Base-by-base conservation (phyloP, 805 yeast genomes). In the Pichia rugopelliculosa region DNA sequence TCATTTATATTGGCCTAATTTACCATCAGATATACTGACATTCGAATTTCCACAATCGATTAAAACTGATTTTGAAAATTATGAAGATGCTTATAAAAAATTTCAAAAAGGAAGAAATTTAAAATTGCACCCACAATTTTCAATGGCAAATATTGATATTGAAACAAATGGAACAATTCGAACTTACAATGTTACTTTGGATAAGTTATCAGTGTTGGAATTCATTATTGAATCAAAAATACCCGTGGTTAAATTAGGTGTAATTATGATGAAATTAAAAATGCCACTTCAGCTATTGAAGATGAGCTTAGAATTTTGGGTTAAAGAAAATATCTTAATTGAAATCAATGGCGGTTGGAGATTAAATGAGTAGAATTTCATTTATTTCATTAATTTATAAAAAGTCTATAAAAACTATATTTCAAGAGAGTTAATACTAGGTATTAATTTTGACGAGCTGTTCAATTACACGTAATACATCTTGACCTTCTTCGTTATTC, bases 1-100 rank as follows among this genome's bases (percentile, higher is more conserved):
- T 1, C 78, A 84, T 51, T 62, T 85, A 18, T 91, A 81, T 60
- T 91, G 99, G 99, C 87, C 90, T 0, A 67, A 72, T 5, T 57
- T 76, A n/a, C 57, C 69, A 25, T 63, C 67, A 6, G 72, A 70
- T 21, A 40, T 26, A 15, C 34, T 46, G 4, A n/a, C 11, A 10
- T 73, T 79, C 54, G 60, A 56, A 8, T 56, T 81, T 2, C 93
- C 95, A 0, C 53, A 55, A 0, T 56, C 47, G 1, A 63, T 88
- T 2, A 59, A 69, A 25, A 39, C 59, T 0, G 65, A 67, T 24
- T 67, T 82, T 47, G 66, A 71, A 1, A 52, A 56, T 1, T 87
- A 77, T 56, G 56, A 60, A 36, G 20, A 25, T 2, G 57, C 59
- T 3, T 91, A 69, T 60, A 56, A 69, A 5, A 51, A 58, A 0